Conservation (phyloP, 176 grass and related monocot genomes). For the Cocos nucifera region DNA sequence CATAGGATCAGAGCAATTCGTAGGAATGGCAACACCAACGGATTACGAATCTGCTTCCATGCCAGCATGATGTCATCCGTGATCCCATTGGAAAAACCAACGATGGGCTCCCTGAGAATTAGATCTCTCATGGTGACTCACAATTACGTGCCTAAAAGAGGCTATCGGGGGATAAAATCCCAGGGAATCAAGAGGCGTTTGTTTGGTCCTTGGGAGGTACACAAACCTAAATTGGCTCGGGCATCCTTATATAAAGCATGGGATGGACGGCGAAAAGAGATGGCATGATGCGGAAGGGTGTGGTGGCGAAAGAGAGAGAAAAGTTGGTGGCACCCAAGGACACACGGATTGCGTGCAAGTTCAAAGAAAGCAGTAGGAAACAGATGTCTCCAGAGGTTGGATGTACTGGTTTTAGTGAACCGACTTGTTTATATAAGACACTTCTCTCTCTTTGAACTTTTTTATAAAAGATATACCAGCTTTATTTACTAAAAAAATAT, state of each 20-base stretch:
- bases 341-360: conserved; percentile 36
- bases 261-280: not conserved
- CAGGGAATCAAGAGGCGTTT: no score
- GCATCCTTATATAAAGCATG: no score
- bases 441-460: no score
- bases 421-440: no score
- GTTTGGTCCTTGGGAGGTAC: no score
- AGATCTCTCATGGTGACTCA: conserved; percentile 25
- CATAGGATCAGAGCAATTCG: conserved; percentile 49
- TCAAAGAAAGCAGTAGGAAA: not conserved
- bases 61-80: not conserved
- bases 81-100: not conserved
- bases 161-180: not conserved
- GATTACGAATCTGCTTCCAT: conserved; percentile 31
- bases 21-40: conserved; percentile 46
- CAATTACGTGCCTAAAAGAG: not conserved
- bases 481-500: no score
- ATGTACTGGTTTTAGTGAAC: no score
- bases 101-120: conserved; percentile 6
- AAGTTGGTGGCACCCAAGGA: conserved; percentile 14
- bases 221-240: no score
- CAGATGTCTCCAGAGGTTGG: no score
- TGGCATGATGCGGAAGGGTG: not conserved
- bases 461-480: no score
- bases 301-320: conserved; percentile 19